Base-by-base conservation (phyloP, 768 basidiomycete genomes). In the Leucocoprinus leucothites region DNA sequence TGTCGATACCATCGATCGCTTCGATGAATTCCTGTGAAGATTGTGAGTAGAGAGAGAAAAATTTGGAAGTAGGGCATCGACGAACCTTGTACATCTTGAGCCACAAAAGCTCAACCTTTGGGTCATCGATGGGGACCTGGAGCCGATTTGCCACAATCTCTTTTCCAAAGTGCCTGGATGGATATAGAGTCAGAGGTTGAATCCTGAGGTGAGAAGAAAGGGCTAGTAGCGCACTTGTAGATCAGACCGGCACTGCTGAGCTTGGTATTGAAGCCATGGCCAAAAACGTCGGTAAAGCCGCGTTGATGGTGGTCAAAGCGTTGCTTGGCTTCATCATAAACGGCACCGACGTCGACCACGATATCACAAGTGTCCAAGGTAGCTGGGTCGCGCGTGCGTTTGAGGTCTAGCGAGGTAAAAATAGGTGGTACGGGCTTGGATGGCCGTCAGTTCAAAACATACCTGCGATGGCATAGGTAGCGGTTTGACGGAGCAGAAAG, bases 251-350 rank as follows among this genome's bases (percentile, higher is more conserved):
- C 96, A 14, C 89, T 92, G 19, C 88, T 91, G 31, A 99, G 72
- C 73, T 98, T 99, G 53, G 93, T 98, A 19, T 71, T 72, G 65
- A 90, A 94, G 9, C 89, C 93, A 60, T 88, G 76, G 2, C 94
- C 96, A 66, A 99, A 97, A 22, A 90, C 81, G 66, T 96, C 90
- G 5, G 75, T 77, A 69, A 99, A 99, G 0, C 89, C 94, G 40
- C 95, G 84, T 65, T 99, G 96, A 66, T 99, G 96, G 66, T 99
- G 96, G 69, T 99, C 96, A 68, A 93, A 99, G 36, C 88, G 80
- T 51, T 87, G 82, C 53, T 77, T 83, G 57, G 73, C 73, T 64
- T 86, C 83, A 53, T 96, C 92, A 68, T 98, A 99, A 21, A 90
- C 80, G 5, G 90, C 94, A 9, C 97, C 95, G 48, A 99, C 94